Base-by-base conservation (phyloP, 2,329 filamentous ascomycete genomes). In the Nigrospora osmanthi region DNA sequence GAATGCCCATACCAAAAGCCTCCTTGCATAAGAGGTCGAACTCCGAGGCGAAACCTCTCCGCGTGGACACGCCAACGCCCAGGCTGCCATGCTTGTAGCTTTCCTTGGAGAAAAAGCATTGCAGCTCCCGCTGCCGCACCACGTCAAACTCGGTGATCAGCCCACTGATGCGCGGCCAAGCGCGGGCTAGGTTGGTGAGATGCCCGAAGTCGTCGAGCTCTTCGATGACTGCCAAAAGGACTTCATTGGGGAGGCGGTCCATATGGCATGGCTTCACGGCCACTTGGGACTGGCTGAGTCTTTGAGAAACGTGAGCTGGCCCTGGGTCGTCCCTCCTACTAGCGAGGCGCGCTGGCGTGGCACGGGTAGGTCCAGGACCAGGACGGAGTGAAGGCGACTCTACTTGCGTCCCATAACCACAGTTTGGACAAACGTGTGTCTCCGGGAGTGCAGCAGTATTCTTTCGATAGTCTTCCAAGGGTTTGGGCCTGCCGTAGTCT, bases 21-120 rank as follows among this genome's bases (percentile, higher is more conserved):
- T 67, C 54, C 13, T 63, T 44, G 3, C 70, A 73, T 14, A 77
- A 44, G 6, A 75, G 56, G 43, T 76, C 71, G 45, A 76, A 76
- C 49, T 76, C 71, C 1, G 70, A 75, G 30, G 61, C 53, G 40
- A 75, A 54, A 6, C 54, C 53, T 3, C 47, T 49, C 1, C 41
- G 32, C 11, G 60, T 48, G 0, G 45, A 48, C 23, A 74, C 64
- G 3, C 70, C 71, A 10, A 75, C 60, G 3, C 71, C 72, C 2
- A 75, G 63, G 17, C 66, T 64, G 3, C 57, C 53, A 2, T 58
- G 46, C 31, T 55, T 49, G 52, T 68, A 69, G 15, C 56, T 61
- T 45, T 65, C 57, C 55, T 73, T 74, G 32, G 71, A 57, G 37
- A 60, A 63, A 51, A 72, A 75, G 52, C 70, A 75, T 43, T 71